phyloP scores from a whole-genome alignment of 176 grass and related monocot genomes.

The Hordeum vulgare region MorexV3_pseudomolecules_assembly NC_058519.1:597409457-597409956 shows the following conservation, averaged over 20 bases:
- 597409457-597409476: constrained; percentile 75
- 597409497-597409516: neutral
- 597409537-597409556: neutral
- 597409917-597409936: constrained; percentile 56
- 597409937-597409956: constrained; percentile 47
- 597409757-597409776: constrained; percentile 24
- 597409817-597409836: constrained; percentile 53
- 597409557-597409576: constrained; percentile 72
- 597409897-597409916: constrained; percentile 70
- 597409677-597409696: constrained; percentile 81
- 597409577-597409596: constrained; percentile 60
- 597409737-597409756: constrained; percentile 52
- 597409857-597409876: constrained; percentile 76
- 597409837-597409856: constrained; percentile 52
- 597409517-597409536: neutral
- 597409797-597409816: constrained; percentile 26
- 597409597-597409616: constrained; percentile 57
- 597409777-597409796: constrained; percentile 5
- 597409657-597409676: constrained; percentile 61
- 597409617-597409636: constrained; percentile 50
- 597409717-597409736: constrained; percentile 62
- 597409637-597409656: constrained; percentile 58
- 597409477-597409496: constrained; percentile 22
- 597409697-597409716: constrained; percentile 77
- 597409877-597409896: constrained; percentile 77